A percentile compares a stretch with the other conserved stretches of the same genome.
phyloP scores from a whole-genome alignment of 257 asterid species.

The Sherardia arvensis region DNA sequence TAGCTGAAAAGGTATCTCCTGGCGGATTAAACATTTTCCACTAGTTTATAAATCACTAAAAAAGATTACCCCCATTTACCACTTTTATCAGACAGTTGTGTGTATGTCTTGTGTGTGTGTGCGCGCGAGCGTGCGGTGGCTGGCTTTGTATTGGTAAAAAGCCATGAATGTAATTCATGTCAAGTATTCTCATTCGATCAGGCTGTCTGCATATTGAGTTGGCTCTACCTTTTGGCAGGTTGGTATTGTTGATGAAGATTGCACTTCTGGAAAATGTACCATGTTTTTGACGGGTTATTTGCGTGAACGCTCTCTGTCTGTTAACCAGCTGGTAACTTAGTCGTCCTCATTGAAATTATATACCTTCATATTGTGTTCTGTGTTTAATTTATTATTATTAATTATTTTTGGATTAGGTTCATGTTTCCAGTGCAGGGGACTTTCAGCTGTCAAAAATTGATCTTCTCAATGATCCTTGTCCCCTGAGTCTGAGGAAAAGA shows the following conservation, averaged over 20 bases:
- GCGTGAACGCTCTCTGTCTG: slow-evolving; percentile 67
- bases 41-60: neutral
- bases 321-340: slow-evolving; percentile 76
- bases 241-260: slow-evolving; percentile 38
- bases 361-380: slow-evolving; percentile 12
- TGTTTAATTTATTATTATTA: slow-evolving; percentile 9
- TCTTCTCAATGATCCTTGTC: slow-evolving; percentile 76
- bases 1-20: slow-evolving; percentile 70
- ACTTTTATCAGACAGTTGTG: neutral
- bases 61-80: neutral
- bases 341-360: slow-evolving; percentile 17
- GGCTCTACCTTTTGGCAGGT: slow-evolving; percentile 35
- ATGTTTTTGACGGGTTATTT: slow-evolving; percentile 82
- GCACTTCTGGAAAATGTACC: slow-evolving; percentile 48
- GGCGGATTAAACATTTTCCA: neutral
- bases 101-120: too few relatives aligned
- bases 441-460: slow-evolving; percentile 79
- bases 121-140: too few relatives aligned
- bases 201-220: neutral
- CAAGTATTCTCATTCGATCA: neutral
- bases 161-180: neutral
- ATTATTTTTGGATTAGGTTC: slow-evolving; percentile 57
- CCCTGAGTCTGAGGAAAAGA: slow-evolving; percentile 56
- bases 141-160: neutral
- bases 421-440: slow-evolving; percentile 96